phyloP scores from a whole-genome alignment of 2,329 filamentous ascomycete species.

The Ilyonectria robusta region DNA sequence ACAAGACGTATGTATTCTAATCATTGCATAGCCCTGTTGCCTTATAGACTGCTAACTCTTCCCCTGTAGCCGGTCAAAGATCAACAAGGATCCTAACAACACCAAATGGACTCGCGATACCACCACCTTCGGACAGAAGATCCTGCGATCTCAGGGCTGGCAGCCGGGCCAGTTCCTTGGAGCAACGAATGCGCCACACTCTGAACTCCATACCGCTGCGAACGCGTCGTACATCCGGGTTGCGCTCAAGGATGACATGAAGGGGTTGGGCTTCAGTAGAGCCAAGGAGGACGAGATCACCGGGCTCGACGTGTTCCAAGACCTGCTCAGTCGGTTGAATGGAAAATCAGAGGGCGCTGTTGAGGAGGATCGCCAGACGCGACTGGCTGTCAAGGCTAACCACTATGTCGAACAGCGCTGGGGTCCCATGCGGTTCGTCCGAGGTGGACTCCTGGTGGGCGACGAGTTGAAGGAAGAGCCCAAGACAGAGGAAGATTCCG shows the following conservation, averaged over 20 bases:
- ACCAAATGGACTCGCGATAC: constrained; percentile 91
- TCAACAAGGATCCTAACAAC: constrained; percentile 95
- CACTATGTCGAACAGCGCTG: constrained; percentile 82
- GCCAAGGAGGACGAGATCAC: constrained; percentile 84
- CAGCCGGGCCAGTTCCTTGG: constrained; percentile 87
- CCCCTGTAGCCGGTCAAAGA: constrained; percentile 67
- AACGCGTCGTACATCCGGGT: constrained; percentile 90
- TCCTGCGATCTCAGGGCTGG: constrained; percentile 92
- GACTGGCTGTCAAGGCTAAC: constrained; percentile 79
- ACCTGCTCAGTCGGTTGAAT: constrained; percentile 89
- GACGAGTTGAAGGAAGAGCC: constrained; percentile 64
- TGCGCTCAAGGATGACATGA: constrained; percentile 88
- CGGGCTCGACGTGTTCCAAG: constrained; percentile 88
- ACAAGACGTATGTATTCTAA: constrained; percentile 48
- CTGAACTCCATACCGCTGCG: constrained; percentile 82
- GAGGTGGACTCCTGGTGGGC: constrained; percentile 79
- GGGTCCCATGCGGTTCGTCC: constrained; percentile 88
- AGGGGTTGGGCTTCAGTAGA: constrained; percentile 87
- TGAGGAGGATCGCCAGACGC: constrained; percentile 76
- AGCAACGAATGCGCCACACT: constrained; percentile 80
- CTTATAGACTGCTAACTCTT: constrained; percentile 27
- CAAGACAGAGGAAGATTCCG: constrained; percentile 40
- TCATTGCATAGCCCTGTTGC: background rate
- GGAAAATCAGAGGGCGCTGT: constrained; percentile 84
- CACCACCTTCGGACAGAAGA: constrained; percentile 88